A percentile compares a stretch with the other conserved stretches of the same genome.
phyloP scores from a whole-genome alignment of 345 rosid genomes.

The Moricandia moricandioides region DNA sequence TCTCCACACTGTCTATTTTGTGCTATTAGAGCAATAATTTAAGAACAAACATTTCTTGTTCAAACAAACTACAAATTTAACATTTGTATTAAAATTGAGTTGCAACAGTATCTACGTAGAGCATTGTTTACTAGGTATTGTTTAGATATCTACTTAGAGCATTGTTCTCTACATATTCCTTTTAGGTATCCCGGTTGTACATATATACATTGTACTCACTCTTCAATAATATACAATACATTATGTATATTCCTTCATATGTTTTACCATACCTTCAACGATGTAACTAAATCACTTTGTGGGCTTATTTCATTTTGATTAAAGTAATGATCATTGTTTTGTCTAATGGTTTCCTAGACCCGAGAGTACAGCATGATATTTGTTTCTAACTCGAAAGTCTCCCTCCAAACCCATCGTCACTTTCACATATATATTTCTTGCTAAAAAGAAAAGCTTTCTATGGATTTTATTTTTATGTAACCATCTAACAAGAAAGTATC shows the following conservation, averaged over 20 bases:
- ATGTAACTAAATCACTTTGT: neutral
- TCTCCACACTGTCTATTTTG: too few relatives aligned
- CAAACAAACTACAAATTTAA: too few relatives aligned
- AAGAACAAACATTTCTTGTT: too few relatives aligned
- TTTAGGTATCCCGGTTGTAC: too few relatives aligned
- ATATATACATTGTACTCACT: neutral
- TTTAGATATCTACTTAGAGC: too few relatives aligned
- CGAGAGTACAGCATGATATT: neutral
- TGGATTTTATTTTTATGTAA: neutral
- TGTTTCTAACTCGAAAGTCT: neutral
- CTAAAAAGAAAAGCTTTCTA: neutral
- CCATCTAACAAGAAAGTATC: neutral
- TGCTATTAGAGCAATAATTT: too few relatives aligned
- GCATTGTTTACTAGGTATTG: too few relatives aligned
- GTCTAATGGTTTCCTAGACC: neutral
- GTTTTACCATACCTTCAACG: neutral
- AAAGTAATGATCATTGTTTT: neutral
- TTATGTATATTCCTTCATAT: neutral
- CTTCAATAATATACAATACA: neutral
- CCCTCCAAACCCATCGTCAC: neutral
- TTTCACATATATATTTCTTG: neutral
- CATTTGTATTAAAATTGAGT: too few relatives aligned
- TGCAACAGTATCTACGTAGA: too few relatives aligned
- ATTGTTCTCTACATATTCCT: neutral
- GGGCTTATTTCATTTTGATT: neutral